Evolutionary conservation across 2,329 filamentous ascomycete species (phyloP).

Genomic region (Pyrenochaeta sp.): DNA sequence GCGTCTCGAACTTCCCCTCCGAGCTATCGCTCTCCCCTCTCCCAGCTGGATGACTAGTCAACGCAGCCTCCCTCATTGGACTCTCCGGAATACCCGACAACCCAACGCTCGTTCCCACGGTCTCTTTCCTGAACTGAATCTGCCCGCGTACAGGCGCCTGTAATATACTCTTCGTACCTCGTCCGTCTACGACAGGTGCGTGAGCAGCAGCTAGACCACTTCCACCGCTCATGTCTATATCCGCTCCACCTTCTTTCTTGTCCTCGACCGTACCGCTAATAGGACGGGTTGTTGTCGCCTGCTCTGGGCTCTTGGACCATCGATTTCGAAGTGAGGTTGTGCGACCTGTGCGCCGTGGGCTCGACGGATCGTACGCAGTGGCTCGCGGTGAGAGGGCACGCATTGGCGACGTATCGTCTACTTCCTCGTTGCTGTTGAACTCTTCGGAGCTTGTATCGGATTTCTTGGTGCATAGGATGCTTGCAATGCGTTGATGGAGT

Average conservation of each 20-base stretch:
- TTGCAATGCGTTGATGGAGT: background rate
- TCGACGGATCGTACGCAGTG: slow-evolving; percentile 2
- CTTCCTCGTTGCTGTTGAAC: background rate
- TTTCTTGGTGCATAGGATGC: background rate
- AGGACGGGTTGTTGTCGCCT: background rate
- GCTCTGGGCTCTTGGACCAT: background rate
- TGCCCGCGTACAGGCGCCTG: background rate
- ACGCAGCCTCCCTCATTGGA: slow-evolving; percentile 13
- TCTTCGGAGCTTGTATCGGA: background rate
- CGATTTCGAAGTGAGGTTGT: slow-evolving; percentile 4
- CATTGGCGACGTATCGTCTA: background rate
- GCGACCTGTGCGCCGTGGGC: background rate
- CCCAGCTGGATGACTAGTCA: slow-evolving; percentile 15
- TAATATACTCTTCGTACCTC: background rate
- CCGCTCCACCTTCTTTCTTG: background rate
- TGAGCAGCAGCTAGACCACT: background rate
- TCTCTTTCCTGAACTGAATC: background rate
- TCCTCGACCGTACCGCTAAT: background rate
- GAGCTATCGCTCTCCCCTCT: background rate
- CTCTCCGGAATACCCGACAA: background rate
- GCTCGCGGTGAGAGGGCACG: slow-evolving; percentile 10
- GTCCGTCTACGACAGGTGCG: background rate
- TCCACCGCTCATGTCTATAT: too few species aligned
- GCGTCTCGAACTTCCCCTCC: slow-evolving; percentile 5
- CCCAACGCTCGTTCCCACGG: background rate